Evolutionary conservation across 805 yeast genomes (phyloP).

Genomic region (Ascoidea tarda): DNA sequence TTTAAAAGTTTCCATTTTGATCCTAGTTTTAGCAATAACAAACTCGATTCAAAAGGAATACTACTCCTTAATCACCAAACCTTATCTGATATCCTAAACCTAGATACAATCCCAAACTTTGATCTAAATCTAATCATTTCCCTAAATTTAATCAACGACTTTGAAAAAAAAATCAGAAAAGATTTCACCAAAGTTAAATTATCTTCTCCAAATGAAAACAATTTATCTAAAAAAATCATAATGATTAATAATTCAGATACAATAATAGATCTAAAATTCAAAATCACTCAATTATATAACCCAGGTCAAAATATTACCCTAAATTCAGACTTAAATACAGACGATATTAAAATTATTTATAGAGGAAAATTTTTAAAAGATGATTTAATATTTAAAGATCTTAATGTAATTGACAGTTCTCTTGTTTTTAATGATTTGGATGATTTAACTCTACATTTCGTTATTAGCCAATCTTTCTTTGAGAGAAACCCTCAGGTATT

Average conservation of each 20-base stretch:
- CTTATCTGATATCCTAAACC: neutral
- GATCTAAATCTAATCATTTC: neutral
- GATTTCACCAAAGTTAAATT: slow-evolving; percentile 13
- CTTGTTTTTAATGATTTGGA: neutral
- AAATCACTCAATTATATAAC: slow-evolving; percentile 15
- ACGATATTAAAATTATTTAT: slow-evolving; percentile 15
- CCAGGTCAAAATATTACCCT: slow-evolving; percentile 2
- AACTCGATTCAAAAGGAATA: too few species aligned
- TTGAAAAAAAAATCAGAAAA: too few species aligned
- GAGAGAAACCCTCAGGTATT: neutral
- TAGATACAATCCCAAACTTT: neutral
- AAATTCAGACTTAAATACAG: slow-evolving; percentile 4
- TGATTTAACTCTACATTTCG: slow-evolving; percentile 11
- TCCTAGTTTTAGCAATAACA: too few species aligned
- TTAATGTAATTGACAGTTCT: neutral
- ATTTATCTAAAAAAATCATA: slow-evolving; percentile 8
- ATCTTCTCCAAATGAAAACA: slow-evolving; percentile 11
- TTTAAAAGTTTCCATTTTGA: too few species aligned
- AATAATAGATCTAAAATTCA: slow-evolving; percentile 11
- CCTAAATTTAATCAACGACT: too few species aligned
- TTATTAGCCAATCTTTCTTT: slow-evolving; percentile 3
- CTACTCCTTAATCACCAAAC: too few species aligned
- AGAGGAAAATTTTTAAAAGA: slow-evolving; percentile 14
- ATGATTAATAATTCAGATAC: slow-evolving; percentile 11
- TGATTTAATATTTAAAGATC: slow-evolving; percentile 10